Conservation (phyloP, 306 rosid genomes). For the Prunus armeniaca region DNA sequence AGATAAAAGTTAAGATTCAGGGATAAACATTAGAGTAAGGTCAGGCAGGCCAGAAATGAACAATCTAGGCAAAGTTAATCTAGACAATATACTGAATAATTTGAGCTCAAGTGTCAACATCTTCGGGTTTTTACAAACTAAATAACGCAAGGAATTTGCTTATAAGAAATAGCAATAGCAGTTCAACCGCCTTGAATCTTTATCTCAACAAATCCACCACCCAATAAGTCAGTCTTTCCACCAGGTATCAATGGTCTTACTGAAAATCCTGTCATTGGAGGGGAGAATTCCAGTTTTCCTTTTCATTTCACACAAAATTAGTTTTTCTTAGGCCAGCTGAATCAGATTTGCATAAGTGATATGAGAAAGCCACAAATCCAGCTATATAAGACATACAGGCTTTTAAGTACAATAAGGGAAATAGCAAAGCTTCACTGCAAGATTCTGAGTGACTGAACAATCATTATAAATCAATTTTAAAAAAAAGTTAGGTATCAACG, state of each 20-base stretch:
- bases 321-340: neutral
- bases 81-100: too few relatives aligned
- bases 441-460: neutral
- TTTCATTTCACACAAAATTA: neutral
- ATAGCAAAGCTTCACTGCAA: neutral
- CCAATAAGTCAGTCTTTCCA: neutral
- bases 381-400: neutral
- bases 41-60: too few relatives aligned
- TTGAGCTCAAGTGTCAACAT: too few relatives aligned
- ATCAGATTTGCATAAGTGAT: neutral
- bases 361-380: neutral
- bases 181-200: neutral
- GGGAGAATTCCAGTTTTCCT: neutral
- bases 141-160: too few relatives aligned
- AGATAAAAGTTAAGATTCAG: conserved; percentile 16
- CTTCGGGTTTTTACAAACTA: too few relatives aligned
- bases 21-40: neutral
- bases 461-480: conserved; percentile 10
- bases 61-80: too few relatives aligned
- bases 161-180: too few relatives aligned
- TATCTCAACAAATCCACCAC: neutral
- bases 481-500: conserved; percentile 38
- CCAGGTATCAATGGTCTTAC: neutral
- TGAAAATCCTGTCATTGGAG: neutral
- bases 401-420: neutral